A percentile compares a stretch with the other conserved stretches of the same genome.
phyloP scores from a whole-genome alignment of 1,284 basidiomycete species.

The Puccinia hordei region DNA sequence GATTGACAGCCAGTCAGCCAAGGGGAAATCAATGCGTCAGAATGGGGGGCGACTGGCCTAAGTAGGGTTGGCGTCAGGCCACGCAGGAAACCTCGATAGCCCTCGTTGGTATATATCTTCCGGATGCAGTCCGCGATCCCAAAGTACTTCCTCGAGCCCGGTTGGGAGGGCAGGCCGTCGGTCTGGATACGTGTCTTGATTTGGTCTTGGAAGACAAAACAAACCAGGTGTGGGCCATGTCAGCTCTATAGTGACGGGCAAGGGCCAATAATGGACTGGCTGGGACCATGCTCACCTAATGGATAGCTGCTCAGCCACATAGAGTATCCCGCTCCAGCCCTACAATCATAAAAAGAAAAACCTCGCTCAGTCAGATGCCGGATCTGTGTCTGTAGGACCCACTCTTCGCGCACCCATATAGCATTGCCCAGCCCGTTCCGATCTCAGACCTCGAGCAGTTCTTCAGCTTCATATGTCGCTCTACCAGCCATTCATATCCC shows the following conservation, averaged over 20 bases:
- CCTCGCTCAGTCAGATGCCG: neutral
- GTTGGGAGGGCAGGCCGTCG: slow-evolving; percentile 65
- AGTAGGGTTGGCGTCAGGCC: slow-evolving; percentile 88
- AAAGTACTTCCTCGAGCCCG: slow-evolving; percentile 67
- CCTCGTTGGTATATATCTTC: slow-evolving; percentile 78
- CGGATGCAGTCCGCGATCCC: slow-evolving; percentile 79
- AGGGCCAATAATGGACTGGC: slow-evolving; percentile 41
- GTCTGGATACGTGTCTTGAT: slow-evolving; percentile 95
- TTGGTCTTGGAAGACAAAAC: slow-evolving; percentile 66
- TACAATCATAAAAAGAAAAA: neutral
- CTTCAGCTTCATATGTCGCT: slow-evolving; percentile 59
- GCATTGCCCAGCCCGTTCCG: slow-evolving; percentile 71
- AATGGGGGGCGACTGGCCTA: slow-evolving; percentile 63
- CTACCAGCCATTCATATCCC: slow-evolving; percentile 88
- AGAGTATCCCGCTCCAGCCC: slow-evolving; percentile 57
- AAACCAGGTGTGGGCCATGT: neutral
- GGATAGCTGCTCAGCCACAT: slow-evolving; percentile 59
- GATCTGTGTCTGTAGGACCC: neutral
- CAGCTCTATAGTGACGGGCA: slow-evolving; percentile 27
- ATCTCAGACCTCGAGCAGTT: slow-evolving; percentile 68
- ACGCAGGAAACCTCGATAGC: slow-evolving; percentile 79
- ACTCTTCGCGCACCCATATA: slow-evolving; percentile 70
- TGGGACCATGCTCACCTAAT: slow-evolving; percentile 41
- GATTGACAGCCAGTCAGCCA: neutral
- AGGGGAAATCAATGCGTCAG: neutral